Evolutionary conservation across 495 filamentous ascomycete genomes (phyloP), one percentile per base, ranked within the genome.

Genomic region (Evernia prunastri): DNA sequence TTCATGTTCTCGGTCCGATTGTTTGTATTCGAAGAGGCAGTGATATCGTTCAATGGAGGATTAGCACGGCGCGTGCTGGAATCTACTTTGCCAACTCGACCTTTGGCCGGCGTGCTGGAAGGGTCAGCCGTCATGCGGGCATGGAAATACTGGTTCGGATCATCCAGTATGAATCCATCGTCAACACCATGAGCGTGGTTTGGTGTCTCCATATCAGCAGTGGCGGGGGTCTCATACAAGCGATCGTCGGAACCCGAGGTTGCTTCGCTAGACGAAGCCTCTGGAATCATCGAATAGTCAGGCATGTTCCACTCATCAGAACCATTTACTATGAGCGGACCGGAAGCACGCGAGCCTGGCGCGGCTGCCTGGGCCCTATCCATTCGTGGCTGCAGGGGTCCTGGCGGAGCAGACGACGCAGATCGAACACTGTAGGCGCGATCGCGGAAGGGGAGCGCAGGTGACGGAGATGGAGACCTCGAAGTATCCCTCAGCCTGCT

Each of bases 251-350:
- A 62, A 42, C 63, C 58, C 12, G 67, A 68, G 13, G 66, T 72
- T 29, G 65, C 60, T 58, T 66, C 65, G 29, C 60, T 69, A 5
- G 66, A 66, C 4, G 61, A 63, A 9, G 60, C 23, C 8, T 71
- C 59, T 15, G 66, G 61, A 27, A 57, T 57, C 56, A 60, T 66
- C 51, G 51, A 45, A 53, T 58, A 67, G 31, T 66, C 70, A 58
- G 36, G 64, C 57, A 60, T 68, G 36, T 65, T 66, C 70, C 58
- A 68, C 10, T 35, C 65, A 56, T 69, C 69, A 49, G 78, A 77
- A 10, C 79, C 79, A 61, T 81, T 79, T 12, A 76, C 75, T 58
- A 81, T 80, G 25, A 80, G 70, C 29, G 76, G 79, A 8, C 73
- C 74, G 47, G 63, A 64, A 51, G 68, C 60, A 59, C 72, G 65